Base-by-base conservation (phyloP, 805 yeast genomes). In the Saccharomycopsis selenospora region DNA sequence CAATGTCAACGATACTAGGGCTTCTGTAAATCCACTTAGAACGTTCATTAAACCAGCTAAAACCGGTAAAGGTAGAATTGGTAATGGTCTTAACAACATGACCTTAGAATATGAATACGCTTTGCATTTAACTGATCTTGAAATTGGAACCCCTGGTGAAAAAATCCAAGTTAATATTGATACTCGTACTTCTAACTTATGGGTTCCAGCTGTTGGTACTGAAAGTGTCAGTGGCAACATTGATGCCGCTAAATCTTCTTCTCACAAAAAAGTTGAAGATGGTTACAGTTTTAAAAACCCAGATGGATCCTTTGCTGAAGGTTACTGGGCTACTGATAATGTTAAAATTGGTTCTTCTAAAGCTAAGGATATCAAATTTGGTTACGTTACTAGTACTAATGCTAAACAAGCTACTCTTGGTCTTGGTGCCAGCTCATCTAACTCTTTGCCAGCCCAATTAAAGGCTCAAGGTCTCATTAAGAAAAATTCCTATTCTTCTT, bases 281-380 rank as follows among this genome's bases (percentile, higher is more conserved):
- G 54, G 62, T 11, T 73, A 70, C 52, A 54, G 50, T 29, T 71
- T 72, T 50, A 51, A 60, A 45, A 78, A 77, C 58, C 72, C 71
- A 10, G 82, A 77, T 55, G 69, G 69, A 14, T 61, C 72, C 6
- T 69, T 63, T 47, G 79, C 79, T 13, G 55, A 60, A n/a, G 86
- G 85, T n/a, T 51, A 55, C 11, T 42, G 45, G 45, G 25, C 7
- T 10, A 18, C 36, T 6, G 46, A 43, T 17, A 17, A 6, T 13
- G 27, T 52, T 22, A 17, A 13, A 13, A 6, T 52, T 42, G 53
- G 47, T 11, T 47, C 55, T 8, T 28, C 14, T 3, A 10, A n/a
- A 7, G 23, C 28, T 27, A 10, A 2, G 2, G 25, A 26, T 25
- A 17, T 44, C 17, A 7, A 17, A 13, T 36, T 44, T 3, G 47